Base-by-base conservation (phyloP, 2,329 filamentous ascomycete genomes). In the Aspergillus pseudotamarii region DNA sequence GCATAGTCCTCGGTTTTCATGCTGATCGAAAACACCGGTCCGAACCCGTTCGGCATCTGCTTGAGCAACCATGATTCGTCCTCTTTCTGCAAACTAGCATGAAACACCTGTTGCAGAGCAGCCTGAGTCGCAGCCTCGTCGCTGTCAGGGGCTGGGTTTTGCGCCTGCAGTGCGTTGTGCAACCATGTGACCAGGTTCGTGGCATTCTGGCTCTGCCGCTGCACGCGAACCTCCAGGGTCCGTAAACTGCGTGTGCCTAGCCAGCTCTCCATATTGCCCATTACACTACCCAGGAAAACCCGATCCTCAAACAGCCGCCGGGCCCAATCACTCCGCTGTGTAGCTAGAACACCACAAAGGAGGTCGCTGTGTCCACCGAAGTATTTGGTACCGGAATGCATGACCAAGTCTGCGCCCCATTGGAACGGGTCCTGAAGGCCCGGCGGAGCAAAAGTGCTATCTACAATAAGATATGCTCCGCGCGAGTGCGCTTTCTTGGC, bases 301-400 rank as follows among this genome's bases (percentile, higher is more conserved):
- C 95, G 84, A 74, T 99, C 94, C 1, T 77, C 75, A 55, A 84
- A 80, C 71, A 98, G 80, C 26, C 79, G 81, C 43, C 77, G 75
- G 26, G 87, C 76, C 90, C 90, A 91, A 11, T 82, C 82, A 54
- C 83, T 71, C 55, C 80, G 80, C 30, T 85, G 82, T 5, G 93
- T 85, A 0, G 88, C 87, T 38, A 99, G 80, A 19, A 96, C 90
- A n/a, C 95, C 95, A 74, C 92, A 96, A 5, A 99, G 86, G 85
- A 98, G 85, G 79, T 99, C 95, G 68, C 90, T 94, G 80, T 99
- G 95, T 0, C 95, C 95, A 28, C 95, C 95, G 68, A 99, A 87
- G 79, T 98, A 99, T 84, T 98, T 99, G 16, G 94, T 97, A 4
- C 93, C 95, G 56, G 87, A 91, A 79, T 99, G 95, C 91, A 98